Percentiles rank a stretch among this genome's conserved stretches.
phyloP scores from a whole-genome alignment of 2,329 filamentous ascomycete genomes.

The Scorias spongiosa region DNA sequence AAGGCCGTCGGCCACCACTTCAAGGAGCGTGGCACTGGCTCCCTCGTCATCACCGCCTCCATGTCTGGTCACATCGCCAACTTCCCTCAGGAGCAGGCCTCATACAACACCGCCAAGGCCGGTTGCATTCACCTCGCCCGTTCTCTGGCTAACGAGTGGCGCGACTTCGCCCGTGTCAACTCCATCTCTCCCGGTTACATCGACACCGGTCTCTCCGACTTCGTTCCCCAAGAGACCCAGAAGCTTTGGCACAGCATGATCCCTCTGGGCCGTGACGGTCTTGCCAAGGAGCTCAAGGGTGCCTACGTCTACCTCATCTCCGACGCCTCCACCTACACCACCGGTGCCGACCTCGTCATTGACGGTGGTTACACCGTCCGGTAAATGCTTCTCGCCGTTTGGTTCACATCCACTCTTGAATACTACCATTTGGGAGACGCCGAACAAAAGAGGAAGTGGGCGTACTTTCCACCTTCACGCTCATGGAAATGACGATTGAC shows the following conservation, averaged over 20 bases:
- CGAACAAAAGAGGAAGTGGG: background rate
- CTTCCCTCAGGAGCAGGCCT: conserved; percentile 57
- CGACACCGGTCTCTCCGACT: conserved; percentile 51
- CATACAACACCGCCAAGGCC: conserved; percentile 52
- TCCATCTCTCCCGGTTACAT: conserved; percentile 54
- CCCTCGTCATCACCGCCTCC: conserved; percentile 51
- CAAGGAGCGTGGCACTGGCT: conserved; percentile 48
- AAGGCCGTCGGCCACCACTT: conserved; percentile 75
- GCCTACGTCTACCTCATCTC: conserved; percentile 39
- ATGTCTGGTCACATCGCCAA: conserved; percentile 77
- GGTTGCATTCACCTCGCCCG: conserved; percentile 49
- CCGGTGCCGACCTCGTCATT: conserved; percentile 35
- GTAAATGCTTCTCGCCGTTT: conserved; percentile 10
- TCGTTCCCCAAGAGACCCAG: conserved; percentile 43
- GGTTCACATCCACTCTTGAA: background rate
- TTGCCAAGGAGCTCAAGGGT: conserved; percentile 52
- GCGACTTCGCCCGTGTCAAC: conserved; percentile 54
- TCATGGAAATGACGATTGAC: background rate
- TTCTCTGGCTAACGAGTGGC: conserved; percentile 54
- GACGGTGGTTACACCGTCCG: conserved; percentile 32
- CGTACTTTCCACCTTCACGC: background rate
- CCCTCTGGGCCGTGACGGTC: conserved; percentile 43
- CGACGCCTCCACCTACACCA: conserved; percentile 36
- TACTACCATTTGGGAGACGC: too few species aligned
- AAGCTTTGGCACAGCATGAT: conserved; percentile 46